phyloP scores from a whole-genome alignment of 2,329 filamentous ascomycete genomes.

The Penicillium palitans region DNA sequence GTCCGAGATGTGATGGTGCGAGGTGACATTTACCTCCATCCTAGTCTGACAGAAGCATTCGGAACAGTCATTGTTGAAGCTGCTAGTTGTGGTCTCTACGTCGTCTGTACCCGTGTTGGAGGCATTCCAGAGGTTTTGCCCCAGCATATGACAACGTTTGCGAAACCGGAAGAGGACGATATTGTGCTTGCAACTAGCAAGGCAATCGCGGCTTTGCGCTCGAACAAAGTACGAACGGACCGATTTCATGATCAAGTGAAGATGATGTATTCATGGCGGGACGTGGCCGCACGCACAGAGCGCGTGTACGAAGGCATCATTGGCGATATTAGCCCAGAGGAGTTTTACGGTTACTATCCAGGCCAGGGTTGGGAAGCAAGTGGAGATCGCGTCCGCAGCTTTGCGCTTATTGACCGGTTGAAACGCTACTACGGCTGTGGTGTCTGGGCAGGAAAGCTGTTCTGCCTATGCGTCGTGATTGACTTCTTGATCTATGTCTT shows the following conservation, averaged over 20 bases:
- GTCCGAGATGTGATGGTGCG: slow-evolving; percentile 97
- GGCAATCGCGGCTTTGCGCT: slow-evolving; percentile 82
- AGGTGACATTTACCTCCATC: slow-evolving; percentile 94
- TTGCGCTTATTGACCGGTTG: slow-evolving; percentile 88
- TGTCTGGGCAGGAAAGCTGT: slow-evolving; percentile 97
- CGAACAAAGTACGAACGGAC: slow-evolving; percentile 85
- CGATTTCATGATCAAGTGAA: slow-evolving; percentile 95
- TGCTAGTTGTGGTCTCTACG: slow-evolving; percentile 90
- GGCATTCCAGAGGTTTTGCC: slow-evolving; percentile 96
- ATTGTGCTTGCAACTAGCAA: slow-evolving; percentile 84
- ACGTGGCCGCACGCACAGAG: slow-evolving; percentile 91
- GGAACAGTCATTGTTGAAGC: slow-evolving; percentile 98
- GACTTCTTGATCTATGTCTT: slow-evolving; percentile 91
- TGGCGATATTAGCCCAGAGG: slow-evolving; percentile 77
- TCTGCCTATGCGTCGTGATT: slow-evolving; percentile 89
- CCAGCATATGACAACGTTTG: slow-evolving; percentile 95
- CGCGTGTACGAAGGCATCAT: slow-evolving; percentile 92
- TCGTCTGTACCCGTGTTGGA: slow-evolving; percentile 94
- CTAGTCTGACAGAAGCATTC: slow-evolving; percentile 92
- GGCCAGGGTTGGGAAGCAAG: slow-evolving; percentile 69
- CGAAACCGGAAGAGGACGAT: slow-evolving; percentile 94
- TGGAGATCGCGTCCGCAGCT: slow-evolving; percentile 73
- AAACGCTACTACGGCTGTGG: slow-evolving; percentile 98
- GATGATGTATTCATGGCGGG: slow-evolving; percentile 98
- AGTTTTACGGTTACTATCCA: slow-evolving; percentile 82